phyloP scores from a whole-genome alignment of 139 green algal genomes.

The Marvania coccoides region DNA sequence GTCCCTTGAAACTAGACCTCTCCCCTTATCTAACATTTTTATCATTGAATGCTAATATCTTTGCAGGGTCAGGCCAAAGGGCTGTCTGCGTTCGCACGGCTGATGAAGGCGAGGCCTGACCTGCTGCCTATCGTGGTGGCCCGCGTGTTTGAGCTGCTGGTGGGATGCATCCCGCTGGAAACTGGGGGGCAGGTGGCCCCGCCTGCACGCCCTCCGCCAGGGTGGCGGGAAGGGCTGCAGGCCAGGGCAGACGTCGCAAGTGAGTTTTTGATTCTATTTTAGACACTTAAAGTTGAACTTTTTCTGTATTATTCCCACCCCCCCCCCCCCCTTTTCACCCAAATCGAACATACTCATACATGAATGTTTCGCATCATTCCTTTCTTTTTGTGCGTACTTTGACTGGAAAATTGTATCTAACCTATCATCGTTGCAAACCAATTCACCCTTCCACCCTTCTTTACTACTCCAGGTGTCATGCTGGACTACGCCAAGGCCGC shows the following conservation, averaged over 20 bases:
- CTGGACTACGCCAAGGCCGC: slow-evolving; percentile 35
- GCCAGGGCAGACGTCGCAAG: slow-evolving; percentile 22
- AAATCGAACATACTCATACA: no score
- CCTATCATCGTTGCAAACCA: no score
- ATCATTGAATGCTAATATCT: no score
- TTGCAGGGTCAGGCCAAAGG: slow-evolving; percentile 14
- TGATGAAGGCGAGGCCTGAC: slow-evolving; percentile 13
- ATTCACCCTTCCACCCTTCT: no score
- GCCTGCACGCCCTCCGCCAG: slow-evolving; percentile 12
- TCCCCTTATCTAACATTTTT: no score
- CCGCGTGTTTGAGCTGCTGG: slow-evolving; percentile 37
- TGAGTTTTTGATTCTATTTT: not conserved
- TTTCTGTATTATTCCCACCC: not conserved
- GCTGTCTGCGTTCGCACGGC: slow-evolving; percentile 23
- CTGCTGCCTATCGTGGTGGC: slow-evolving; percentile 11
- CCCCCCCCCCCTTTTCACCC: not conserved
- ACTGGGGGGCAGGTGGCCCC: slow-evolving; percentile 14
- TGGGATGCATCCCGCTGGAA: slow-evolving; percentile 20
- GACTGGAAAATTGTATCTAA: no score
- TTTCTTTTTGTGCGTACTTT: no score
- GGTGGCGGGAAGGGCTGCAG: slow-evolving; percentile 29
- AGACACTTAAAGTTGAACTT: not conserved
- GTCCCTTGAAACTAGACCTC: no score
- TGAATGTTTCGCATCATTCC: no score
- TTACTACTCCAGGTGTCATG: slow-evolving; percentile 13